Base-by-base conservation (phyloP, 2,329 filamentous ascomycete species). In the Mollisiaceae sp. region DNA sequence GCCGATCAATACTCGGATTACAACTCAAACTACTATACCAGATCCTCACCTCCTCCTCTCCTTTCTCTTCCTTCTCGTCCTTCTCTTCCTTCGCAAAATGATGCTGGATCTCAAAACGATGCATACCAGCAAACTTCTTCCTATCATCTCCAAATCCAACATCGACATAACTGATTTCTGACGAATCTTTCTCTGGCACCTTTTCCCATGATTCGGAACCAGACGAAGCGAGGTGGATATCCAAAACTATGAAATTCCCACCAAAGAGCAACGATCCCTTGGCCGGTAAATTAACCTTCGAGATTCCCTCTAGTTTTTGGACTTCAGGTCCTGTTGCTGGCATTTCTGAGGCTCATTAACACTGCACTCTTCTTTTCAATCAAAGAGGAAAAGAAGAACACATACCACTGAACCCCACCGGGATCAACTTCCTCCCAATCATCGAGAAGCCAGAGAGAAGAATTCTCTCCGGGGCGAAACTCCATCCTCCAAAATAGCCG, bases 401-500 rank as follows among this genome's bases (percentile, higher is more conserved):
- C 60, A 14, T 39, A 70, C 69, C 63, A 5, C 58, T 56, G 43
- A 64, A 70, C 1, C 32, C 24, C 1, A 65, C 65, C 1, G 50
- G 43, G 20, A 69, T 35, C 2, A 70, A 60, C 24, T 58, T 62
- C 50, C 52, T 52, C 15, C 65, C 69, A 11, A 65, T 9, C 2
- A n/a, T 12, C 24, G 12, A 18, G 6, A 69, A 22, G 8, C 32
- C 22, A 1, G 18, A n/a, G 15, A 72, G 15, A 2, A 66, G 27
- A 1, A 27, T n/a, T 8, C 57, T 41, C 57, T 72, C 71, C 1
- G 60, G 64, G 15, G 43, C 58, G 36, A 71, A 71, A 1, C 62
- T 50, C 64, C 65, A 70, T 32, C 69, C 71, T 32, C 62, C 27
- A 27, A 68, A 72, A 22, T 69, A 71, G 0, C 69, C 69, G 24